Evolutionary conservation across 306 rosid genomes (phyloP), one percentile per base, ranked within the genome.

Genomic region (Rubus parviflorus): DNA sequence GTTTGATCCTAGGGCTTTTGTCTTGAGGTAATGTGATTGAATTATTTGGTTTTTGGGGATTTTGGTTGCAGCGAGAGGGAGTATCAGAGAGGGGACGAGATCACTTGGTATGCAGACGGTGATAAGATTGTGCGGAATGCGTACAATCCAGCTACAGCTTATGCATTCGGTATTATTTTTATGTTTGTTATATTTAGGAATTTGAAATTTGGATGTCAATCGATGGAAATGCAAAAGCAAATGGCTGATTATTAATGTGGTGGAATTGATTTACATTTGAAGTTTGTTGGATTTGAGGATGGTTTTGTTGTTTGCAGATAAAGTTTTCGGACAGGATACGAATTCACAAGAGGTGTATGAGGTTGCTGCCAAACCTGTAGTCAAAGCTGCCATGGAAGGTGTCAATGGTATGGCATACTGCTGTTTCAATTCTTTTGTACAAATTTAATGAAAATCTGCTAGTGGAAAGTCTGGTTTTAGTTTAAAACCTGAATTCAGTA

Each of bases 371-470:
- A 96, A 86, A 80, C 99, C 99, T 62, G 97, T 96, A 4, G 97
- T 96, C 63, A 96, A 89, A 86, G 89, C 97, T 83, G 96, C 99
- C 69, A 96, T 96, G 99, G 99, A 96, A 80, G 99, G 99, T 72
- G 85, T 93, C 84, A 93, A 91, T 80, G 99, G 99, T 96, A 90
- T 60, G 72, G 6, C 74, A 42, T 42, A 37, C 51, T 54, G 22
- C 72, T 48, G 8, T 68, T 67, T 43, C 51, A 10, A 43, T 43
- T 30, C 8, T 23, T 23, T 2, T 23, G 64, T 25, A 60, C 65
- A 23, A 11, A 58, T 58, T 56, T 53, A 23, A 58, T 23, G 38
- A 11, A 23, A 23, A 38, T 60, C 17, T 1, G 40, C 40, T 6
- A 12, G 23, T 8, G 72, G 15, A 42, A 30, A 20, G 16, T 69